Base-by-base conservation (phyloP, 371 early-diverging fungal genomes). In the Lichtheimia ramosa region DNA sequence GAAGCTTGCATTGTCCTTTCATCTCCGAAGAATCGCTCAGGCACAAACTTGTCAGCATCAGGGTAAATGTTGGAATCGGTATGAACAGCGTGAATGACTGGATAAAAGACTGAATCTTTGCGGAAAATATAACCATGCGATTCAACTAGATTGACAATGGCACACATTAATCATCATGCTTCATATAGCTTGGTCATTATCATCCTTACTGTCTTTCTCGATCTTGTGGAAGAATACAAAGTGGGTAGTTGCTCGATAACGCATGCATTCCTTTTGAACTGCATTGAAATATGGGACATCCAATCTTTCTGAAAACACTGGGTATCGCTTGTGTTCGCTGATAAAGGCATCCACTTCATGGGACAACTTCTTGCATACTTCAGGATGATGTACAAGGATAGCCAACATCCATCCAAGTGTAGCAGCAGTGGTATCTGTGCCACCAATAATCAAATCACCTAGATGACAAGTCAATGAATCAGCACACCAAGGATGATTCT, bases 181-280 rank as follows among this genome's bases (percentile, higher is more conserved):
- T 15, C 13, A 3, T 14, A 57, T 12, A 34, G 2, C 6, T 41
- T 43, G 34, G 8, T 46, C 7, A 16, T 39, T n/a, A 13, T 3
- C 41, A 18, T 13, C 15, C 16, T 54, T 42, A 54, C 54, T 40
- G n/a, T 79, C 74, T 54, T 58, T 39, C 13, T 46, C 57, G 2
- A 74, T 43, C 21, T 51, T 54, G 16, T 72, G 75, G 12, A 71
- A 69, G 12, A 75, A 25, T 18, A 61, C 48, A 23, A 65, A 61
- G 12, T 56, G 65, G 27, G 34, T 62, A 14, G 64, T 50, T 5
- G 69, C 58, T 13, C 63, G 61, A 40, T 40, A 65, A 5, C 77
- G 55, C 13, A 71, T 12, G 18, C 48, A 48, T 54, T 77, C 75
- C 28, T 70, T 69, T 50, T 54, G 49, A 24, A 72, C 54, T 1